These are phyloP conservation scores for Lasiodiplodia gonubiensis DNA, from an alignment of 2,329 filamentous ascomycete species.

Conservation along the genomic window DNA sequence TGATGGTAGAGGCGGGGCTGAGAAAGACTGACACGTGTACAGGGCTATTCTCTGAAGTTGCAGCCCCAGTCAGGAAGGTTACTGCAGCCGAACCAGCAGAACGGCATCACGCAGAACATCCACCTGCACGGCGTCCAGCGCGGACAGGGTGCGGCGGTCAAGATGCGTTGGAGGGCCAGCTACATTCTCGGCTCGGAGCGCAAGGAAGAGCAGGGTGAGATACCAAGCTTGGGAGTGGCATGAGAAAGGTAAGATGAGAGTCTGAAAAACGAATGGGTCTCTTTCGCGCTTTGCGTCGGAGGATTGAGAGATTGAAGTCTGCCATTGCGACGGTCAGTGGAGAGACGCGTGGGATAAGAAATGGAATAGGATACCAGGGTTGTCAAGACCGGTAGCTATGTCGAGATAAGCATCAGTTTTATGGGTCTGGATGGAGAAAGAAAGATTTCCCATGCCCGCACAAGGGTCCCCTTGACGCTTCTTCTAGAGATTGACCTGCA, in stretches of 20 bases:
- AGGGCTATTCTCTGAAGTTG: slow-evolving; percentile 82
- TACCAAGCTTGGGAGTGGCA: slow-evolving; percentile 74
- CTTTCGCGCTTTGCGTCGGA: neutral
- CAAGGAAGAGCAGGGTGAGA: slow-evolving; percentile 83
- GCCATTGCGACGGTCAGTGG: neutral
- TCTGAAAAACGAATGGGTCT: neutral
- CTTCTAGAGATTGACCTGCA: neutral
- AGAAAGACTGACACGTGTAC: neutral
- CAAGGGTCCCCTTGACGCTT: neutral
- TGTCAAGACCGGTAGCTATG: neutral
- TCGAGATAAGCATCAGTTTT: neutral
- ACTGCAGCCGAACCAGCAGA: slow-evolving; percentile 72
- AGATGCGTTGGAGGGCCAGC: slow-evolving; percentile 85
- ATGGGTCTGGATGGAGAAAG: neutral
- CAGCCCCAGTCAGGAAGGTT: slow-evolving; percentile 83
- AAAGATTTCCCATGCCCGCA: neutral
- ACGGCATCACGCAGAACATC: slow-evolving; percentile 83
- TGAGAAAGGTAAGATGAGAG: slow-evolving; percentile 13
- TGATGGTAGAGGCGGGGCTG: neutral
- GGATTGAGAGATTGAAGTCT: neutral
- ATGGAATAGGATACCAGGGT: slow-evolving; percentile 16
- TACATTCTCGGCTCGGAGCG: slow-evolving; percentile 71
- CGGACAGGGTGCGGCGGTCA: slow-evolving; percentile 77
- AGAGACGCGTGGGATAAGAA: too few species aligned
- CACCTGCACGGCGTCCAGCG: slow-evolving; percentile 75